Evolutionary conservation across 1,139 yeast genomes (phyloP), one percentile per base, ranked within the genome.

Genomic region (Pichia terricola): DNA sequence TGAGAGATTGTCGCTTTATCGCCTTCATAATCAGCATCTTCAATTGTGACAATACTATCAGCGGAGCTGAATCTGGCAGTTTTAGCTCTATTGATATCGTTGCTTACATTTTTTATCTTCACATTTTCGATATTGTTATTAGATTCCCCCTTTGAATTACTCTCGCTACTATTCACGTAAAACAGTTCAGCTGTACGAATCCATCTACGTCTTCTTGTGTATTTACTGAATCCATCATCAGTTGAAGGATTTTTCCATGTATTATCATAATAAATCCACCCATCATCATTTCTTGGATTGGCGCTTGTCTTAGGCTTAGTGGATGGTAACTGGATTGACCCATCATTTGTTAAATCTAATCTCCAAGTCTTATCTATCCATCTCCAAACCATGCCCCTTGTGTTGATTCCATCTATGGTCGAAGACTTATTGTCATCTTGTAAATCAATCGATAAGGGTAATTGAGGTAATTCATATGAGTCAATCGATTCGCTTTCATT

Each of bases 291-390:
- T 25, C 71, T 67, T 10, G 96, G 96, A 54, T 83, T 81, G 1
- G 91, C 85, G 0, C 86, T 79, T 3, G 91, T 76, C 56, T 77
- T 81, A 41, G 84, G 72, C 54, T 78, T 77, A 11, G 80, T 69
- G 39, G 77, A 73, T 26, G 85, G 73, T 45, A 84, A 67, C 40
- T 83, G 83, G 40, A 87, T 73, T 4, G 94, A 79, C 2, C 95
- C 95, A 60, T 86, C 95, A 56, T 86, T 87, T 9, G 95, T 82
- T 52, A 85, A 68, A 63, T 89, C 98, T 46, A 89, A 70, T 52
- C 88, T 70, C 98, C 98, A 91, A 1, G 88, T 75, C 59, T 78
- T 79, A 61, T 89, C 97, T 26, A 87, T 87, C 97, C 97, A 91
- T 58, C 85, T 73, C 97, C 98, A 91, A 33, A 71, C 70, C 68